Base-by-base conservation (phyloP, 2,329 filamentous ascomycete species). In the Tolypocladium tundrense region DNA sequence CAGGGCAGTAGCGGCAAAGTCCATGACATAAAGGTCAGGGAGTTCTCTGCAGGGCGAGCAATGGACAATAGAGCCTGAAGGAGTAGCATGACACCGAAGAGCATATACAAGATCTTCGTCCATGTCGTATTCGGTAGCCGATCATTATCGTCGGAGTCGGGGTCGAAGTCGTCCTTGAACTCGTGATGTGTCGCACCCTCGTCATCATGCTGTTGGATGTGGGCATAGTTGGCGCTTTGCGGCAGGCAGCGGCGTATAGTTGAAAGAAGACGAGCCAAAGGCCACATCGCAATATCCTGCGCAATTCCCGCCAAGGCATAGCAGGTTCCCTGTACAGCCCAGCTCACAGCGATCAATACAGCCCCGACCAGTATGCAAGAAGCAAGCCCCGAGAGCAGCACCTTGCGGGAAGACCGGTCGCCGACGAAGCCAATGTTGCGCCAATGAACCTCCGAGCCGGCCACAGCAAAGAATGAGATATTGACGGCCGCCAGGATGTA, bases 11-110 rank as follows among this genome's bases (percentile, higher is more conserved):
- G 61, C 1, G 66, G 65, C 4, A 66, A 62, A 0, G 71, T 73
- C 70, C 71, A 73, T 0, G 70, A 73, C 50, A 73, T 64, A 56
- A 72, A 72, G 0, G 64, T 68, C 27, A 73, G 56, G 4, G 70
- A 70, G 31, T 65, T 63, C 21, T 73, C 70, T 35, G 63, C 60
- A 1, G 70, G 70, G 14, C 71, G 64, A 8, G 69, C 24, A 0
- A 69, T n/a, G 1, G 61, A 57, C 11, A 66, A 54, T 7, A 63
- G 61, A 39, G 63, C 58, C 42, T 70, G 69, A 4, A 61, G 62
- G 2, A 65, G 61, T 16, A 71, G 60, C 1, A 65, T 60, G 41
- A 65, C 60, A 24, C 58, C 59, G 54, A 69, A 61, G 3, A 67
- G 27, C 1, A 65, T 58, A 43, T 67, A 66, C 0, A 65, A 58